Conservation (phyloP, 305 asterid species). For the Fraxinus dipetala region DNA sequence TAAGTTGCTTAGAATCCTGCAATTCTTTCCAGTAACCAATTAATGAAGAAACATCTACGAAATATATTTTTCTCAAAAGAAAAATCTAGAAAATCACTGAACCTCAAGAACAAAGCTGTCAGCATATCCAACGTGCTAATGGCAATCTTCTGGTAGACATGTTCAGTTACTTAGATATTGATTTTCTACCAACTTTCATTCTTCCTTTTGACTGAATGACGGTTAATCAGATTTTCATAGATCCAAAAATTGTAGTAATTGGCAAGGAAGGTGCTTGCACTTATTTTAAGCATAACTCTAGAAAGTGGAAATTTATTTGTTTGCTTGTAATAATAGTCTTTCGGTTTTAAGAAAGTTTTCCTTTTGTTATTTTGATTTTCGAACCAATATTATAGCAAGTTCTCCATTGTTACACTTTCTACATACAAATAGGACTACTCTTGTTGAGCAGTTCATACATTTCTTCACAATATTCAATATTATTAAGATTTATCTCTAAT, state of each 20-base stretch:
- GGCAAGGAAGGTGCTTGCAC: neutral
- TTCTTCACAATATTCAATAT: neutral
- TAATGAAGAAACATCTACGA: neutral
- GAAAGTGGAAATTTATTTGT: neutral
- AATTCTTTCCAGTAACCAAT: neutral
- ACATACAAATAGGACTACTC: neutral
- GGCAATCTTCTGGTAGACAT: constrained; percentile 1
- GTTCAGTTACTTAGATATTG: constrained; percentile 10
- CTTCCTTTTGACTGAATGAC: neutral
- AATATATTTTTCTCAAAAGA: neutral
- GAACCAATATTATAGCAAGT: neutral
- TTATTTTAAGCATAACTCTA: neutral
- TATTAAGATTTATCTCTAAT: neutral
- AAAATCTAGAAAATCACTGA: constrained; percentile 7
- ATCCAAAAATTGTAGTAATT: neutral
- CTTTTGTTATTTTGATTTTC: neutral
- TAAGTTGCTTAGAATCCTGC: neutral
- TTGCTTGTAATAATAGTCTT: neutral
- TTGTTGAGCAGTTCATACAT: neutral
- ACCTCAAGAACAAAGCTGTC: constrained; percentile 4
- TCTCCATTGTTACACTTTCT: neutral
- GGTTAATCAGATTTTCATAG: constrained; percentile 4
- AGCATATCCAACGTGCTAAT: constrained; percentile 9
- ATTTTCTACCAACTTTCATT: neutral
- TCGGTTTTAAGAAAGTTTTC: neutral